A percentile compares a stretch with the other conserved stretches of the same genome.
phyloP scores from a whole-genome alignment of 108 stramenopile genomes.

The Fragilariopsis cylindrus region DNA sequence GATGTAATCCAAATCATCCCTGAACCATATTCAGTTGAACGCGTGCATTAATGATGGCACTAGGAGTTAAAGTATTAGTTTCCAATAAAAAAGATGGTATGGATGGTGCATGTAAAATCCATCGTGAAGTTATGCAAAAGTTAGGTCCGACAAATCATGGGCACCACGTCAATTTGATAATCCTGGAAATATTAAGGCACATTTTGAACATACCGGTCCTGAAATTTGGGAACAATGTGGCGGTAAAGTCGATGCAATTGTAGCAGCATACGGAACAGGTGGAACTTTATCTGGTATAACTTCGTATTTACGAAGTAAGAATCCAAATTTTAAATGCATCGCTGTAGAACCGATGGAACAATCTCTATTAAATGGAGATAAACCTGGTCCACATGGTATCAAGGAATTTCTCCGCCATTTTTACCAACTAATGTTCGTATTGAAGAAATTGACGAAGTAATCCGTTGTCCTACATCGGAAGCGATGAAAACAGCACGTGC shows the following conservation, averaged over 20 bases:
- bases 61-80: slow-evolving; percentile 64
- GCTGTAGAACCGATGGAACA: slow-evolving; percentile 60
- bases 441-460: too few relatives aligned
- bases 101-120: slow-evolving; percentile 66
- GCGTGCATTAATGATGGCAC: slow-evolving; percentile 68
- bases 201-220: slow-evolving; percentile 75
- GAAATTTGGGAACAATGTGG: slow-evolving; percentile 79
- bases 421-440: slow-evolving; percentile 53
- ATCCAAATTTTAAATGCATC: not conserved
- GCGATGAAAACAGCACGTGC: slow-evolving; percentile 51
- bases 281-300: slow-evolving; percentile 71
- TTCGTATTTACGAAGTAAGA: slow-evolving; percentile 33
- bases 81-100: slow-evolving; percentile 73
- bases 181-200: slow-evolving; percentile 66
- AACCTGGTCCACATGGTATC: slow-evolving; percentile 72
- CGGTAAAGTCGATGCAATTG: slow-evolving; percentile 61
- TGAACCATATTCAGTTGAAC: slow-evolving; percentile 80
- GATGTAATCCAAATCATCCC: slow-evolving; percentile 90
- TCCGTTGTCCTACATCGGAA: slow-evolving; percentile 22
- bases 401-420: slow-evolving; percentile 67
- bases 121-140: slow-evolving; percentile 51
- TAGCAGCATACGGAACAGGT: slow-evolving; percentile 73
- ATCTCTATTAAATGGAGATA: slow-evolving; percentile 51
- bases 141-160: slow-evolving; percentile 15
- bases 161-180: slow-evolving; percentile 78